Evolutionary conservation across 2,329 filamentous ascomycete genomes (phyloP).

Genomic region (Shiraia bambusicola): DNA sequence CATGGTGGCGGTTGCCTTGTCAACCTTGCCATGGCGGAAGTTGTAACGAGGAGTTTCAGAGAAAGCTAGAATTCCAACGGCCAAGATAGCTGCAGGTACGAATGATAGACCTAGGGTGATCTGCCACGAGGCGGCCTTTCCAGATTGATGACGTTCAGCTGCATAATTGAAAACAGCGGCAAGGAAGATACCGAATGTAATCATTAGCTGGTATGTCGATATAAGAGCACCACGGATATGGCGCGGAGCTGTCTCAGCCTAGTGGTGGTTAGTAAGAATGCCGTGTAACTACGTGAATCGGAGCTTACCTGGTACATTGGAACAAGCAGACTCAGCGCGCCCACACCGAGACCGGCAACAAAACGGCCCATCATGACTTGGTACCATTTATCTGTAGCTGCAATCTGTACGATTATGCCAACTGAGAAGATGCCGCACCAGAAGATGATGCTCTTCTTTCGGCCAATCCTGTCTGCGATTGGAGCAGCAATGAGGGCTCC

Average conservation of each 20-base stretch:
- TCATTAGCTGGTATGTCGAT: slow-evolving; percentile 65
- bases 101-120: slow-evolving; percentile 62
- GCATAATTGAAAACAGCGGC: slow-evolving; percentile 58
- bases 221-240: slow-evolving; percentile 65
- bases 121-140: slow-evolving; percentile 59
- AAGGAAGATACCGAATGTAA: slow-evolving; percentile 65
- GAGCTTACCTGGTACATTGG: slow-evolving; percentile 57
- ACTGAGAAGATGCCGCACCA: slow-evolving; percentile 62
- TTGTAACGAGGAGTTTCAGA: slow-evolving; percentile 59
- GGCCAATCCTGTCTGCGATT: slow-evolving; percentile 62
- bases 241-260: slow-evolving; percentile 62
- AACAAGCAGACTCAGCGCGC: slow-evolving; percentile 59
- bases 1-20: slow-evolving; percentile 53
- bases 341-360: slow-evolving; percentile 65
- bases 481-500: slow-evolving; percentile 62
- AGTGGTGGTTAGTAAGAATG: background rate
- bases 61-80: slow-evolving; percentile 55
- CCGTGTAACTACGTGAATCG: background rate
- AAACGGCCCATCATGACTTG: slow-evolving; percentile 64
- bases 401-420: slow-evolving; percentile 66
- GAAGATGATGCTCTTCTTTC: slow-evolving; percentile 60
- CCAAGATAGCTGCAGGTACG: slow-evolving; percentile 55
- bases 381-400: slow-evolving; percentile 58
- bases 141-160: slow-evolving; percentile 50
- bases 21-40: slow-evolving; percentile 55